These are phyloP conservation scores for Poa pratensis DNA, from an alignment of 176 grass and related monocot species.

Conservation along the genomic window DNA sequence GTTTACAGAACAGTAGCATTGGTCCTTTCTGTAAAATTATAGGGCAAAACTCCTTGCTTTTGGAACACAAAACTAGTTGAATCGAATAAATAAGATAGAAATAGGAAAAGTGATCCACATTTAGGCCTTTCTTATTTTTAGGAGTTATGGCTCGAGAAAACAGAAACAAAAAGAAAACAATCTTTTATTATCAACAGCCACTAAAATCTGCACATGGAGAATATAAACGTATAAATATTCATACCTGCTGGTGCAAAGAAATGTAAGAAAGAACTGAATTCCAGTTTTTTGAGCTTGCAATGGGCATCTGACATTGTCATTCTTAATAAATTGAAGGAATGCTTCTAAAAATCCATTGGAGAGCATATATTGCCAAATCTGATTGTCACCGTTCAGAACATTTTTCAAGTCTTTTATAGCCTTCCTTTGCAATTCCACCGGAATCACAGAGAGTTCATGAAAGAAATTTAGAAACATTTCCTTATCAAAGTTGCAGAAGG, in stretches of 20 bases:
- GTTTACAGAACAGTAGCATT: not conserved
- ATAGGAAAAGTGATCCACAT: not conserved
- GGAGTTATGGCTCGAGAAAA: not conserved
- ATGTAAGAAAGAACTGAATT: slow-evolving; percentile 73
- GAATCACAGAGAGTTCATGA: slow-evolving; percentile 60
- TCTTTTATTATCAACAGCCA: not conserved
- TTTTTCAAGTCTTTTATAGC: slow-evolving; percentile 63
- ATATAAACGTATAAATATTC: not conserved
- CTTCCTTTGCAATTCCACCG: slow-evolving; percentile 61
- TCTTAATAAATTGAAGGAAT: slow-evolving; percentile 66
- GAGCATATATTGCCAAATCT: slow-evolving; percentile 56
- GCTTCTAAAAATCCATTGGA: slow-evolving; percentile 87
- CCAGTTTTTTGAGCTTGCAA: slow-evolving; percentile 57
- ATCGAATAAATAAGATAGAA: not conserved
- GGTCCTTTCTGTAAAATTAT: not conserved
- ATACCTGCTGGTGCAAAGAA: slow-evolving; percentile 74
- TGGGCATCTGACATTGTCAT: slow-evolving; percentile 43
- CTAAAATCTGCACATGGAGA: not conserved
- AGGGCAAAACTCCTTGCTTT: not conserved
- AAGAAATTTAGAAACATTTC: slow-evolving; percentile 85
- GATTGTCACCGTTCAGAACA: slow-evolving; percentile 61
- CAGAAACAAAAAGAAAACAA: not conserved
- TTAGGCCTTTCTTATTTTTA: not conserved
- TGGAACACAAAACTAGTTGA: not conserved
- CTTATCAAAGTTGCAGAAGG: slow-evolving; percentile 70